Base-by-base conservation (phyloP, 1,284 basidiomycete species). In the Ustilago sp. region DNA sequence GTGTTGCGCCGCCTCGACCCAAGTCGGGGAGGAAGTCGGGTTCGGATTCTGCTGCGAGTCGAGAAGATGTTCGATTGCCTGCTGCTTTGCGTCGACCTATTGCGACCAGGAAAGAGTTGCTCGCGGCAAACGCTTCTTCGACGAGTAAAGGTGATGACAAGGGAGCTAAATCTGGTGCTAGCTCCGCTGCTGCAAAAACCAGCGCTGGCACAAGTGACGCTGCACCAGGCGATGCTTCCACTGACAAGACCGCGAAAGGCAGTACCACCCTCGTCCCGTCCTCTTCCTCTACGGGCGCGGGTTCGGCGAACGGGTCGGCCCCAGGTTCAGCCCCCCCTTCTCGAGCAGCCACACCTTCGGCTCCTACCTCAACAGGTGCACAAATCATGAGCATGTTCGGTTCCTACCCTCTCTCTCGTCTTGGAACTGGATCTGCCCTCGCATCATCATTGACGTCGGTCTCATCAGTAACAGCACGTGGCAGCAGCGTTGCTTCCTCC, bases 301-400 rank as follows among this genome's bases (percentile, higher is more conserved):
- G 32, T 5, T 57, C 63, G 19, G 60, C 56, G 12, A 71, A 71
- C 34, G 66, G 68, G 9, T 65, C 71, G 8, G 73, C 59, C 5
- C 66, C 75, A 4, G 71, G 71, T 8, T 71, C 74, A 4, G 64
- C 59, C 2, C 62, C 65, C 28, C 64, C 64, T n/a, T 76, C 74
- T 19, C 67, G 73, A 8, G 41, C 73, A 9, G 61, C 68, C 12
- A 75, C 73, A 8, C 73, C 73, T 2, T 76, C 74, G 13, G 68
- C 62, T 4, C 68, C 74, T 11, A 60, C 67, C 2, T 73, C 74
- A 5, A 62, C 77, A 15, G 69, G 71, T 8, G 63, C 80, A 1
- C 72, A 63, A 41, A 73, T 82, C 59, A 81, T 81, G 80, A 79
- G 69, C 68, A 78, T 83, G 67, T 77, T 83, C 28, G 74, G 74